phyloP scores from a whole-genome alignment of 2,329 filamentous ascomycete species.

The Pseudopyrenochaeta lycopersici region DNA sequence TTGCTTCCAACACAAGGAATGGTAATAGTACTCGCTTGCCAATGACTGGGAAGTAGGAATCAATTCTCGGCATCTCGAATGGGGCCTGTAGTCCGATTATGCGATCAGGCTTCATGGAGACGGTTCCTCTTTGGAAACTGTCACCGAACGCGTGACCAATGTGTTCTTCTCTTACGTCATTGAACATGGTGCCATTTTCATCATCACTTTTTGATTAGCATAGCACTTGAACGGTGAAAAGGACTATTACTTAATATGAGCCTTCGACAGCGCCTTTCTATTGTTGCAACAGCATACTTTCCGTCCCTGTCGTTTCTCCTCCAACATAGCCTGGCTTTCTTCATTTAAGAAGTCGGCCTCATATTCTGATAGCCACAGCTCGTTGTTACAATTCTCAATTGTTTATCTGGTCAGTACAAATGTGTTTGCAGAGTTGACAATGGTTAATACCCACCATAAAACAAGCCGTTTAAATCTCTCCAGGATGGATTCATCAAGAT shows the following conservation, averaged over 20 bases:
- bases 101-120: slow-evolving; percentile 23
- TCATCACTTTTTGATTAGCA: slow-evolving; percentile 2
- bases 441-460: slow-evolving; percentile 1
- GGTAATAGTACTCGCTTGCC: slow-evolving; percentile 11
- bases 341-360: background rate
- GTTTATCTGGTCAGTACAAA: background rate
- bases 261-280: background rate
- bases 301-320: background rate
- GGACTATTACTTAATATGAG: background rate
- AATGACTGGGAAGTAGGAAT: slow-evolving; percentile 4
- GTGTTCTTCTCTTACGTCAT: background rate
- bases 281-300: background rate
- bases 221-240: no score
- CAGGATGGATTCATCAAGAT: slow-evolving; percentile 1
- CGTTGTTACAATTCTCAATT: slow-evolving; percentile 5
- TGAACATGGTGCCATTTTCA: slow-evolving; percentile 8
- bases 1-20: slow-evolving; percentile 29
- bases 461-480: slow-evolving; percentile 6
- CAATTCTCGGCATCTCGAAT: background rate
- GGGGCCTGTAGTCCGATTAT: slow-evolving; percentile 14
- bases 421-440: background rate
- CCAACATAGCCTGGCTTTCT: background rate
- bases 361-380: slow-evolving; percentile 2
- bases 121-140: background rate
- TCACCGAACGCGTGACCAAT: slow-evolving; percentile 6